phyloP scores from a whole-genome alignment of 176 grass and related monocot genomes.

The Hordeum marinum region DNA sequence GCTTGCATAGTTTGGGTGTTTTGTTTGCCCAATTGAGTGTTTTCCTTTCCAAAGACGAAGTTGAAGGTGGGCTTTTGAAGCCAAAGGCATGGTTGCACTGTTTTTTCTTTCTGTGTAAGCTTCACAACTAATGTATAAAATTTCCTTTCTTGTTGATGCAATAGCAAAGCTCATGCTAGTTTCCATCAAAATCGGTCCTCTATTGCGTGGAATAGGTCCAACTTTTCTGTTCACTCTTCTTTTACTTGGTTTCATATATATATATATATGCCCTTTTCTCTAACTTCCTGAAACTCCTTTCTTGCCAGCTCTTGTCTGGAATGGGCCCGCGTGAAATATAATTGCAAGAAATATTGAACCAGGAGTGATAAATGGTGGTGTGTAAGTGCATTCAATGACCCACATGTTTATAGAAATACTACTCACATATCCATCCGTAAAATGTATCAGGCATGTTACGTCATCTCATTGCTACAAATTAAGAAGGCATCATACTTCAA shows the following conservation, averaged over 20 bases:
- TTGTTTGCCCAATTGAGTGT: too few species aligned
- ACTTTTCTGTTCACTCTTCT: conserved; percentile 47
- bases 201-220: conserved; percentile 32
- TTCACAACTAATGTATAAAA: too few species aligned
- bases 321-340: conserved; percentile 55
- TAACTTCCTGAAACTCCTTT: conserved; percentile 82
- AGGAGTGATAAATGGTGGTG: background rate
- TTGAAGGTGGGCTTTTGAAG: too few species aligned
- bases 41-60: too few species aligned
- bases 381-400: background rate
- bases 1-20: too few species aligned
- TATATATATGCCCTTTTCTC: conserved; percentile 47
- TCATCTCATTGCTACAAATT: conserved; percentile 94
- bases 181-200: conserved; percentile 12
- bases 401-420: background rate
- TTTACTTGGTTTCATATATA: conserved; percentile 30
- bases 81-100: too few species aligned
- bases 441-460: conserved; percentile 93
- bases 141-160: too few species aligned
- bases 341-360: conserved; percentile 20
- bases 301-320: conserved; percentile 93
- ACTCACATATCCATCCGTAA: conserved; percentile 74
- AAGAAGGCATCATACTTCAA: conserved; percentile 95
- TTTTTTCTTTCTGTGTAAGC: too few species aligned
- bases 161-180: too few species aligned